Base-by-base conservation (phyloP, 2,329 filamentous ascomycete genomes). In the Hypomyces perniciosus region DNA sequence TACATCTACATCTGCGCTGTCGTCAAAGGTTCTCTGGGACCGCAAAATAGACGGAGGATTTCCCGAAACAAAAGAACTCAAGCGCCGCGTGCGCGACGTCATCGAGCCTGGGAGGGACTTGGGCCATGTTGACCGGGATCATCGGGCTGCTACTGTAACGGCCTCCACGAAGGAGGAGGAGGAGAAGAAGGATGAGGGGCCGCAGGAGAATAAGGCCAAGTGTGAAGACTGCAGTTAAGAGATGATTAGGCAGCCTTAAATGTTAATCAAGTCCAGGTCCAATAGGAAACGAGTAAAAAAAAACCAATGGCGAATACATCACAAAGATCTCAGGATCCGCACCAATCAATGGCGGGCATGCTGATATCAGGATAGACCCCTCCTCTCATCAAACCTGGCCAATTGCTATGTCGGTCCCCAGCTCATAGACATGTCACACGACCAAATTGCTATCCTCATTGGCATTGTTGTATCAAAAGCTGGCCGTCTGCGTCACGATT, bases 61-160 rank as follows among this genome's bases (percentile, higher is more conserved):
- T 69, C 93, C 92, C 54, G 90, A 96, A 72, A 90, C 88, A 2
- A 96, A 96, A 70, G 85, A 92, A 59, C 77, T 96, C 40, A 96
- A 97, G 72, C 83, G 90, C 53, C 78, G 85, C 12, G 82, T 96
- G 5, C 76, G 92, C 52, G 88, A 96, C 70, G 77, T 88, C 46
- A 84, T 96, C 59, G 85, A 93, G 61, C 92, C 91, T 0, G 75
- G 73, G 1, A 78, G 86, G 55, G 80, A 92, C 62, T 72, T 96
- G 48, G 92, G 92, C 0, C 92, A 97, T 70, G 85, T 90, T 27
- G 87, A 91, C 66, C 74, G 81, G 49, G 67, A 77, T 47, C 64
- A 75, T 44, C 52, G 48, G 20, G 50, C 6, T 38, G 39, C n/a
- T 34, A 30, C 34, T 20, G 28, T 35, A 30, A 9, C 44, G 26